phyloP scores from a whole-genome alignment of 305 asterid species.

The Solanum aculeatissimum region DNA sequence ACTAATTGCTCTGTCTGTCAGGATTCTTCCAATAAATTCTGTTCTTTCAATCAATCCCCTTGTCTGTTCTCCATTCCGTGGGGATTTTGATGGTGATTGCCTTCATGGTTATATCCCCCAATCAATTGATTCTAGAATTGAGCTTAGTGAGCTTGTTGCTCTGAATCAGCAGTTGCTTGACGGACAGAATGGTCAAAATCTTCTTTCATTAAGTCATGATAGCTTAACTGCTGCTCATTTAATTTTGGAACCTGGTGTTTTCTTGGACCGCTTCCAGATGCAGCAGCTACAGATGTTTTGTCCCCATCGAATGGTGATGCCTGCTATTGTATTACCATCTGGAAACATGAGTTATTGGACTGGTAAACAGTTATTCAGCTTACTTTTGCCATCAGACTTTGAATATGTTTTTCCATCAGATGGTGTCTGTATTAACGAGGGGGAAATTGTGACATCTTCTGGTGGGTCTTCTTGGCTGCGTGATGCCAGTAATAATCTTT shows the following conservation, averaged over 20 bases:
- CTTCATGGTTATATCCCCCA: slow-evolving; percentile 95
- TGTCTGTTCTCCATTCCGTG: slow-evolving; percentile 77
- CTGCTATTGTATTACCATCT: slow-evolving; percentile 37
- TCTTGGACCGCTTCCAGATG: slow-evolving; percentile 45
- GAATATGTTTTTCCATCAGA: slow-evolving; percentile 32
- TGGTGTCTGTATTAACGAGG: slow-evolving; percentile 46
- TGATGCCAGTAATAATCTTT: slow-evolving; percentile 49
- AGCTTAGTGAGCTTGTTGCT: slow-evolving; percentile 76
- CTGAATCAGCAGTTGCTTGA: slow-evolving; percentile 52
- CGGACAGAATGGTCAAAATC: slow-evolving; percentile 77
- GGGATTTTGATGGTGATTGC: slow-evolving; percentile 98
- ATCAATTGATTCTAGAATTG: slow-evolving; percentile 56
- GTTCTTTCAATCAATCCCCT: slow-evolving; percentile 79
- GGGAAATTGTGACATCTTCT: slow-evolving; percentile 57
- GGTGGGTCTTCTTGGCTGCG: slow-evolving; percentile 67
- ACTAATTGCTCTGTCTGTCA: slow-evolving; percentile 61
- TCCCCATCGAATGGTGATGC: slow-evolving; percentile 26
- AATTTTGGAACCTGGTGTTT: slow-evolving; percentile 53
- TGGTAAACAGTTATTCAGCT: slow-evolving; percentile 71
- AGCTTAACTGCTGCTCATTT: slow-evolving; percentile 85
- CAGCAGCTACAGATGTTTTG: slow-evolving; percentile 93
- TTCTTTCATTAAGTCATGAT: slow-evolving; percentile 80
- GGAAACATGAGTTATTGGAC: slow-evolving; percentile 48
- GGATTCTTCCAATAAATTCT: slow-evolving; percentile 49
- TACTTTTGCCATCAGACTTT: slow-evolving; percentile 57